Conservation (phyloP, 495 filamentous ascomycete species). For the Neurospora tetrasperma region DNA sequence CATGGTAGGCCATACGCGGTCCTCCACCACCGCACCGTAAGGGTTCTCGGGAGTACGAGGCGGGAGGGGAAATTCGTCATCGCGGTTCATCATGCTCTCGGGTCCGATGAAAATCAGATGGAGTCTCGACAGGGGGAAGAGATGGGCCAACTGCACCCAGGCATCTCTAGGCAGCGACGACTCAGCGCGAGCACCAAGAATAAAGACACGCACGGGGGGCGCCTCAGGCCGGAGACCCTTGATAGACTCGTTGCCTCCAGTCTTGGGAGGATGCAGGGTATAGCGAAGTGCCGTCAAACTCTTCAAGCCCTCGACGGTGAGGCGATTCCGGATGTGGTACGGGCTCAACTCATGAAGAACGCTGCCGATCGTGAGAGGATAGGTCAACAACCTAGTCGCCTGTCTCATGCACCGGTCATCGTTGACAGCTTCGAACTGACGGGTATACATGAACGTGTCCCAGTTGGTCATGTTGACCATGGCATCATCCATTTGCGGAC, state of each 20-base stretch:
- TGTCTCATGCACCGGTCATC: slow-evolving; percentile 79
- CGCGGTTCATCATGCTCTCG: slow-evolving; percentile 85
- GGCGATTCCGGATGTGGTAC: slow-evolving; percentile 65
- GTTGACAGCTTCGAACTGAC: slow-evolving; percentile 82
- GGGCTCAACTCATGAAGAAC: slow-evolving; percentile 89
- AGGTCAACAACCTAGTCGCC: slow-evolving; percentile 84
- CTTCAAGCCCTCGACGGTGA: slow-evolving; percentile 83
- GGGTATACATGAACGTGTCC: slow-evolving; percentile 89
- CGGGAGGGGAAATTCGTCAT: slow-evolving; percentile 82
- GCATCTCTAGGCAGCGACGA: slow-evolving; percentile 88
- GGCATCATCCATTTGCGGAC: slow-evolving; percentile 78
- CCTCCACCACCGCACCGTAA: slow-evolving; percentile 86
- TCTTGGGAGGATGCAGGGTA: slow-evolving; percentile 75
- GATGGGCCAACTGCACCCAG: slow-evolving; percentile 82
- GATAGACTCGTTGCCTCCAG: slow-evolving; percentile 62
- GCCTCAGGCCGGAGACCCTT: slow-evolving; percentile 72
- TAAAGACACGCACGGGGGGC: slow-evolving; percentile 83
- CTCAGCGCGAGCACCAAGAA: slow-evolving; percentile 90
- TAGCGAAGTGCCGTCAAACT: slow-evolving; percentile 86
- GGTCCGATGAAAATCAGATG: slow-evolving; percentile 93
- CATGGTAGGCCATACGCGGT: slow-evolving; percentile 69
- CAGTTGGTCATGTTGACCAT: slow-evolving; percentile 96
- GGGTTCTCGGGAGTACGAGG: slow-evolving; percentile 74
- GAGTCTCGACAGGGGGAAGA: slow-evolving; percentile 73
- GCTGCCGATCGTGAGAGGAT: slow-evolving; percentile 83